Conservation (phyloP, 257 asterid species). For the Solanum piurae region DNA sequence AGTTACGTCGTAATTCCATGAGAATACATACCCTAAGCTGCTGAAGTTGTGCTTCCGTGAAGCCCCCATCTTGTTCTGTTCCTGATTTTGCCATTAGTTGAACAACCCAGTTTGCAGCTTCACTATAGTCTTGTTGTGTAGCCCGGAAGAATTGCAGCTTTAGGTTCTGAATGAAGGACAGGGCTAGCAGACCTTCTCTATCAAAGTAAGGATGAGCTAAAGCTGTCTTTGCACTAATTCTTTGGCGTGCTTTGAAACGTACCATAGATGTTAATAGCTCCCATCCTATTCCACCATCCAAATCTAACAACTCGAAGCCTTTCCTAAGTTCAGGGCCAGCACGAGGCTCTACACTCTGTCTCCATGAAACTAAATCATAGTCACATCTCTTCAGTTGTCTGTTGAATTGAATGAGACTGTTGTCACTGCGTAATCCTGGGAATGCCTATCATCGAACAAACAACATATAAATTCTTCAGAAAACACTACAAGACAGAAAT, state of each 20-base stretch:
- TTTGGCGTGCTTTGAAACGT: slow-evolving; percentile 78
- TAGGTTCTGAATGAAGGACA: slow-evolving; percentile 80
- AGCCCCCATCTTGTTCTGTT: slow-evolving; percentile 79
- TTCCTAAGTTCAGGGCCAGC: slow-evolving; percentile 67
- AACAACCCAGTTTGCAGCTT: slow-evolving; percentile 70
- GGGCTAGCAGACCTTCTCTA: slow-evolving; percentile 73
- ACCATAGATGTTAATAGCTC: slow-evolving; percentile 86
- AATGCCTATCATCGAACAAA: slow-evolving; percentile 41
- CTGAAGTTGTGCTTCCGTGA: slow-evolving; percentile 92
- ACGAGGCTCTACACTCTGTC: slow-evolving; percentile 64
- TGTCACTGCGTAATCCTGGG: slow-evolving; percentile 60
- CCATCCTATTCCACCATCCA: slow-evolving; percentile 93
- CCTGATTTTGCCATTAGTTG: slow-evolving; percentile 92
- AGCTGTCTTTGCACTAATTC: slow-evolving; percentile 79
- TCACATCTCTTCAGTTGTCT: slow-evolving; percentile 84
- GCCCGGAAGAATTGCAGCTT: slow-evolving; percentile 68
- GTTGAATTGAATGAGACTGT: slow-evolving; percentile 72
- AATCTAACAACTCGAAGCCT: slow-evolving; percentile 76
- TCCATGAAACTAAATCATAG: slow-evolving; percentile 69
- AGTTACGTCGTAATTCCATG: background rate
- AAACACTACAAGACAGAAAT: background rate
- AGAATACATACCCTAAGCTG: slow-evolving; percentile 49
- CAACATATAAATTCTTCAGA: background rate
- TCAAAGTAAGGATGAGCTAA: slow-evolving; percentile 91
- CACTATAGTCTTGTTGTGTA: slow-evolving; percentile 79